These are phyloP conservation scores for Cyberlindnera nakhonratchasimensis DNA, from an alignment of 805 yeast species.

Conservation along the genomic window DNA sequence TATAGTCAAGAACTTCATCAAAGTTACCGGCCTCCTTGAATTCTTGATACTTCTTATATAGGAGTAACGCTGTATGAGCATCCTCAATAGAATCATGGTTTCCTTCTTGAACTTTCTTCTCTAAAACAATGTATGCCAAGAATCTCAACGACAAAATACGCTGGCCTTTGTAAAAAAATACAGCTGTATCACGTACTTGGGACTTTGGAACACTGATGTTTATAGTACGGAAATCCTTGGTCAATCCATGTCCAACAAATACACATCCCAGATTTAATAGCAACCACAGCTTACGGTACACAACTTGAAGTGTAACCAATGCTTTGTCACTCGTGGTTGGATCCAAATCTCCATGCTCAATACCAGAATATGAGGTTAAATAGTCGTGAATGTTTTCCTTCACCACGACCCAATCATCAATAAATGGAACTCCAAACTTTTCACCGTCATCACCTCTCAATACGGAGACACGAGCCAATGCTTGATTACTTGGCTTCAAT, in stretches of 20 bases:
- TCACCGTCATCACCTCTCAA: slow-evolving; percentile 68
- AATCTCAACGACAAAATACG: slow-evolving; percentile 82
- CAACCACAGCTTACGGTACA: slow-evolving; percentile 88
- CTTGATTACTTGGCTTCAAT: slow-evolving; percentile 68
- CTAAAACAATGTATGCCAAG: slow-evolving; percentile 74
- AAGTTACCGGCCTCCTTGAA: slow-evolving; percentile 56
- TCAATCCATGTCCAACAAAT: slow-evolving; percentile 92
- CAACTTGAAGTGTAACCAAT: slow-evolving; percentile 75
- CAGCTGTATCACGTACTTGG: slow-evolving; percentile 90
- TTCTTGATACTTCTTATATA: slow-evolving; percentile 71
- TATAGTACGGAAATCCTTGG: slow-evolving; percentile 89
- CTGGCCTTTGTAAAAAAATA: slow-evolving; percentile 71
- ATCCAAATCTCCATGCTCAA: slow-evolving; percentile 85
- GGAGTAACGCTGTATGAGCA: slow-evolving; percentile 77
- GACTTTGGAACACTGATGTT: slow-evolving; percentile 80
- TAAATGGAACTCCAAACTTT: slow-evolving; percentile 69
- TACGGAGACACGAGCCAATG: slow-evolving; percentile 88
- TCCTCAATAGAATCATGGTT: slow-evolving; percentile 98
- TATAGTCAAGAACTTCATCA: slow-evolving; percentile 55
- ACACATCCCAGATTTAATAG: slow-evolving; percentile 83
- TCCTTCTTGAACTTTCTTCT: slow-evolving; percentile 78
- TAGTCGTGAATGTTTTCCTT: slow-evolving; percentile 74
- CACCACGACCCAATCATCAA: slow-evolving; percentile 88
- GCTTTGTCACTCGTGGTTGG: slow-evolving; percentile 60
- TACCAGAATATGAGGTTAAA: slow-evolving; percentile 90